Conservation (phyloP, 257 asterid genomes). For the Hygrophila difformis region DNA sequence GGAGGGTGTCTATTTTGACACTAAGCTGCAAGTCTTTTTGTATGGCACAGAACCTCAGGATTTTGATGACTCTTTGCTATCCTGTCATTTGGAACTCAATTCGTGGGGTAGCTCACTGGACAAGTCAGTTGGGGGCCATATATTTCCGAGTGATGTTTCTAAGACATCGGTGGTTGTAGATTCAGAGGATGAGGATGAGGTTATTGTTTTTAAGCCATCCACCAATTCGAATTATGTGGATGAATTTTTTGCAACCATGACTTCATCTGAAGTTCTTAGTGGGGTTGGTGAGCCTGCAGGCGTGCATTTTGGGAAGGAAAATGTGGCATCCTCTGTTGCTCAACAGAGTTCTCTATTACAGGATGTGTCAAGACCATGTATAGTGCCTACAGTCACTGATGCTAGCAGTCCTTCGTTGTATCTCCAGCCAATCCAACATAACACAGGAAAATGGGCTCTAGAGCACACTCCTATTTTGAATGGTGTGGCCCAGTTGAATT, state of each 20-base stretch:
- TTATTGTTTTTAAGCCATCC: constrained; percentile 79
- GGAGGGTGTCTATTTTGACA: constrained; percentile 59
- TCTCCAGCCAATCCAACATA: constrained; percentile 37
- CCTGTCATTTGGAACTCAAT: constrained; percentile 27
- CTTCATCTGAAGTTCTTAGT: constrained; percentile 23
- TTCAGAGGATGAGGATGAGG: constrained; percentile 78
- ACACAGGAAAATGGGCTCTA: constrained; percentile 36
- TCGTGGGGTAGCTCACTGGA: constrained; percentile 19
- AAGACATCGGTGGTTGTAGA: constrained; percentile 34
- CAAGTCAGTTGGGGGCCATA: constrained; percentile 20
- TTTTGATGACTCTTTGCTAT: constrained; percentile 37
- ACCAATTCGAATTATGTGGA: constrained; percentile 44
- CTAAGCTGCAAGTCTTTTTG: constrained; percentile 48
- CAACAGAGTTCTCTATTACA: constrained; percentile 33
- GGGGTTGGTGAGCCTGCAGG: constrained; percentile 24
- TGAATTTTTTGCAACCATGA: constrained; percentile 26
- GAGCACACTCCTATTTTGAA: constrained; percentile 35
- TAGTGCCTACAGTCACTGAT: constrained; percentile 22
- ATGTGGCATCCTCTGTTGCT: constrained; percentile 30
- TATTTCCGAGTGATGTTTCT: constrained; percentile 20
- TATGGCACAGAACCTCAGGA: constrained; percentile 58
- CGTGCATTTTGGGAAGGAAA: constrained; percentile 26
- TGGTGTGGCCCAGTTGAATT: constrained; percentile 45
- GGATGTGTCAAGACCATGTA: constrained; percentile 25
- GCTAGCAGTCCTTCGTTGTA: constrained; percentile 29